Percentiles rank a stretch among this genome's conserved stretches.
Conservation (phyloP, 805 yeast species). For the Cyberlindnera lachancei region DNA sequence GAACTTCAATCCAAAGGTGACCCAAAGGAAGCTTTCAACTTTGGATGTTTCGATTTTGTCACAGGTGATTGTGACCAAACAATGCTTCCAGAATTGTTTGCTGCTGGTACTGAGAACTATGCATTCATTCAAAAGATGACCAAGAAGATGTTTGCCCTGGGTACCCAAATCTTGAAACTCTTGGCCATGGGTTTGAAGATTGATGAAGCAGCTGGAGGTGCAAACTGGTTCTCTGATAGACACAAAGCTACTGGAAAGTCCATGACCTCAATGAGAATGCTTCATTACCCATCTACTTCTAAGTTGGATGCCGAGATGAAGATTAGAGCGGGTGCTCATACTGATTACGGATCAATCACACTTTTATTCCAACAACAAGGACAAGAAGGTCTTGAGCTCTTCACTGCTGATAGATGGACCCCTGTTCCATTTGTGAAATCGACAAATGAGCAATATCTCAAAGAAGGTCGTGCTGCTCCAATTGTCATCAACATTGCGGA, state of each 20-base stretch:
- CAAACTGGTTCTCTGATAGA: constrained; percentile 56
- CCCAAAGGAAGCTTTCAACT: constrained; percentile 66
- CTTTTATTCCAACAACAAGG: constrained; percentile 60
- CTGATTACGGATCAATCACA: constrained; percentile 76
- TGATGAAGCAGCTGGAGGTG: constrained; percentile 44
- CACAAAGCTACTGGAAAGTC: constrained; percentile 44
- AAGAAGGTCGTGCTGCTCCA: constrained; percentile 50
- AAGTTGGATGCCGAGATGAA: constrained; percentile 40
- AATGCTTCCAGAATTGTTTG: constrained; percentile 46
- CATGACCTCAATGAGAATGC: constrained; percentile 61
- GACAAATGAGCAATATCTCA: constrained; percentile 23
- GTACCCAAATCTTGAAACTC: constrained; percentile 42
- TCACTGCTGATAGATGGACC: constrained; percentile 47
- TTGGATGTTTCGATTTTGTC: constrained; percentile 43
- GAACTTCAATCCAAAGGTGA: constrained; percentile 34
- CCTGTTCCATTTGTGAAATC: constrained; percentile 56
- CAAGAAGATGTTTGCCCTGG: constrained; percentile 41
- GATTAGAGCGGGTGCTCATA: constrained; percentile 79
- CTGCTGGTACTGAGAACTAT: constrained; percentile 30
- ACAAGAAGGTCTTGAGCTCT: constrained; percentile 69
- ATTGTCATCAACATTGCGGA: constrained; percentile 76
- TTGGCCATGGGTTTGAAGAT: constrained; percentile 59
- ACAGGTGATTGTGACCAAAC: constrained; percentile 38
- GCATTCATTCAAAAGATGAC: constrained; percentile 33
- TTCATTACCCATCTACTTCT: constrained; percentile 54